phyloP scores from a whole-genome alignment of 768 basidiomycete species.

The Phanerochaete sordida region DNA sequence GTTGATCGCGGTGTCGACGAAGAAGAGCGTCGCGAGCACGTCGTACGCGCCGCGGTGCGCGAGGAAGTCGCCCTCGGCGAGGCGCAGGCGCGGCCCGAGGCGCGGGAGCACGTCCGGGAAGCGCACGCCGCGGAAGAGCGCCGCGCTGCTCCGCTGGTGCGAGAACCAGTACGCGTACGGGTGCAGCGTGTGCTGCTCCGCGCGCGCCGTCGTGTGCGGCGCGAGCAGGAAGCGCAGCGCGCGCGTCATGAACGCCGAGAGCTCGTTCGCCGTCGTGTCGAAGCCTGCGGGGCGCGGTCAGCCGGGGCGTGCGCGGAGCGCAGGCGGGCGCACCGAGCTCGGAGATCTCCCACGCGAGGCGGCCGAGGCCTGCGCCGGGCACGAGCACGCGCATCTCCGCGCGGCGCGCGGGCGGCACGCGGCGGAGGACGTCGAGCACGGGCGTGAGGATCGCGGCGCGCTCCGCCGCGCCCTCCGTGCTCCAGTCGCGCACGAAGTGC shows the following conservation, averaged over 20 bases:
- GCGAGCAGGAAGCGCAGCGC: conserved; percentile 57
- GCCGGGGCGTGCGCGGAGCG: neutral
- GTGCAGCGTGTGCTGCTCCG: conserved; percentile 48
- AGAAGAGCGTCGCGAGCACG: conserved; percentile 47
- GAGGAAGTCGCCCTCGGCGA: conserved; percentile 60
- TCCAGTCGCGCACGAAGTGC: conserved; percentile 73
- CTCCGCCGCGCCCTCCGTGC: conserved; percentile 50
- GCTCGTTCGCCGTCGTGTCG: conserved; percentile 57
- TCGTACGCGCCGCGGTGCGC: conserved; percentile 36
- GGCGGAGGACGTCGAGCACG: conserved; percentile 45
- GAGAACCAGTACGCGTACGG: conserved; percentile 72
- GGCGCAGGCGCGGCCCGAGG: conserved; percentile 36
- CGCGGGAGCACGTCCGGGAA: conserved; percentile 65
- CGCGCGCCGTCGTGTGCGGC: conserved; percentile 34
- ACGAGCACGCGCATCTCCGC: conserved; percentile 45
- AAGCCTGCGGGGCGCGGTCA: too few species aligned
- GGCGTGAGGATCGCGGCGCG: conserved; percentile 54
- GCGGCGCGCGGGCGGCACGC: conserved; percentile 25
- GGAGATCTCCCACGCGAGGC: conserved; percentile 68
- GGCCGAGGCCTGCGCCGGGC: conserved; percentile 61
- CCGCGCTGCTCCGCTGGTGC: conserved; percentile 50
- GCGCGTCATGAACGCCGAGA: conserved; percentile 64
- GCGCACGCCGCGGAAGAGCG: conserved; percentile 46
- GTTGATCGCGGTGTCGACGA: conserved; percentile 39
- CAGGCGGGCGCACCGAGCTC: conserved; percentile 40